Conservation (phyloP, 192 early-diverging fungal species). For the Coemansia sp. region DNA sequence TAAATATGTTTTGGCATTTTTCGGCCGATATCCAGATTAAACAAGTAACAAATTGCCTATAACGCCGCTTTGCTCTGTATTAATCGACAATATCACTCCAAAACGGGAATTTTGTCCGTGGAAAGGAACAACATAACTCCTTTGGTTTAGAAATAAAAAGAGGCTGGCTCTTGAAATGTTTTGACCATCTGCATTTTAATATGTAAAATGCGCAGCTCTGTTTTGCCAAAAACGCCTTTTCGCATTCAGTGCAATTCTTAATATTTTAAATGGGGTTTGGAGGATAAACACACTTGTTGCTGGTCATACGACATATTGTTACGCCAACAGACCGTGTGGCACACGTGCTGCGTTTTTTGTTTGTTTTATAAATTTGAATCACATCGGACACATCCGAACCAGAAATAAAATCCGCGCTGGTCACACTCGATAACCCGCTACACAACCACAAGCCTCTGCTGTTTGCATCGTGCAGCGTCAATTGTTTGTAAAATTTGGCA, state of each 20-base stretch:
- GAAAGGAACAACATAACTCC: slow-evolving; percentile 1
- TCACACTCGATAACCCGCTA: neutral
- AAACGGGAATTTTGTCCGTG: neutral
- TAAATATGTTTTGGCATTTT: neutral
- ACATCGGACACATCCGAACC: neutral
- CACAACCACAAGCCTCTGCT: neutral
- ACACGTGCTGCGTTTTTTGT: neutral
- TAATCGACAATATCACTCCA: slow-evolving; percentile 7
- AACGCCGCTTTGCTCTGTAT: neutral
- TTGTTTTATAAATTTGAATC: neutral
- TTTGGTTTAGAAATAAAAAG: slow-evolving; percentile 6
- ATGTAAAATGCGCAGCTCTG: neutral
- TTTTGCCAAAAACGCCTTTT: neutral
- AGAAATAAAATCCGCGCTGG: neutral
- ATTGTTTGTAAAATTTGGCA: neutral
- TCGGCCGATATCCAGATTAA: slow-evolving; percentile 10
- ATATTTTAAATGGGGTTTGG: too few species aligned
- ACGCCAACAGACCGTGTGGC: neutral
- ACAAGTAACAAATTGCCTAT: neutral
- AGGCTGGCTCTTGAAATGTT: slow-evolving; percentile 1
- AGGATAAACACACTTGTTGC: neutral
- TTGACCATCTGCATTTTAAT: neutral
- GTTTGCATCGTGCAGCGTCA: neutral
- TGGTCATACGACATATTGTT: neutral
- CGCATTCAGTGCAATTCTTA: too few species aligned